Conservation (phyloP, 345 rosid species). For the Citropsis articulata region DNA sequence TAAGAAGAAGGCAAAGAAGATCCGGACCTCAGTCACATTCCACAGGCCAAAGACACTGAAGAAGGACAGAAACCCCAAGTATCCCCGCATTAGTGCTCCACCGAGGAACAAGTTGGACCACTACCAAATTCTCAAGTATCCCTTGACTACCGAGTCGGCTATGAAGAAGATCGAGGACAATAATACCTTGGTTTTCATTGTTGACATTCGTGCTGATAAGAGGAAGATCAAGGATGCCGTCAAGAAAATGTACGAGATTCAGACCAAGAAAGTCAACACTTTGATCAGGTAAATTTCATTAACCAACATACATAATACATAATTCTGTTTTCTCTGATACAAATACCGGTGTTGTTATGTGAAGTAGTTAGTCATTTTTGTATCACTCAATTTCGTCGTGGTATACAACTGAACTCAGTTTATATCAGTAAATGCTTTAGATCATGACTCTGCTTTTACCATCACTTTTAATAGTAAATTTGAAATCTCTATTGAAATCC, state of each 20-base stretch:
- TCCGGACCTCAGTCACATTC: slow-evolving; percentile 59
- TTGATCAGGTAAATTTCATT: slow-evolving; percentile 46
- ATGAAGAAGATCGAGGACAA: slow-evolving; percentile 75
- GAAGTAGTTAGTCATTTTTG: too few species aligned
- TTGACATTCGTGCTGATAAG: slow-evolving; percentile 65
- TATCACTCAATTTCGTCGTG: too few species aligned
- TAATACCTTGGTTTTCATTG: slow-evolving; percentile 68
- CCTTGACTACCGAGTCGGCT: slow-evolving; percentile 68
- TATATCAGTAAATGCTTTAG: not conserved
- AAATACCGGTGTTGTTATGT: too few species aligned
- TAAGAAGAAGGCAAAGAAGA: slow-evolving; percentile 60
- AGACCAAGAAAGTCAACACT: slow-evolving; percentile 64
- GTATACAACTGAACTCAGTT: too few species aligned
- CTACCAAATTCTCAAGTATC: slow-evolving; percentile 60
- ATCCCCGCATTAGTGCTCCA: slow-evolving; percentile 61
- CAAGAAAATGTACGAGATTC: slow-evolving; percentile 65
- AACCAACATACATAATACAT: too few species aligned
- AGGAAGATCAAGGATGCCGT: slow-evolving; percentile 66
- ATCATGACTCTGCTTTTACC: not conserved
- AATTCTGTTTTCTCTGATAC: too few species aligned
- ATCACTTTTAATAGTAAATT: not conserved
- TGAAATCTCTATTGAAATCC: not conserved
- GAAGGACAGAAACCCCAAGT: slow-evolving; percentile 55
- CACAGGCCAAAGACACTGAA: slow-evolving; percentile 62
- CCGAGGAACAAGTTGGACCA: slow-evolving; percentile 70